Conservation (phyloP, 1,139 yeast genomes). For the Scheffersomyces parashehatae region DNA sequence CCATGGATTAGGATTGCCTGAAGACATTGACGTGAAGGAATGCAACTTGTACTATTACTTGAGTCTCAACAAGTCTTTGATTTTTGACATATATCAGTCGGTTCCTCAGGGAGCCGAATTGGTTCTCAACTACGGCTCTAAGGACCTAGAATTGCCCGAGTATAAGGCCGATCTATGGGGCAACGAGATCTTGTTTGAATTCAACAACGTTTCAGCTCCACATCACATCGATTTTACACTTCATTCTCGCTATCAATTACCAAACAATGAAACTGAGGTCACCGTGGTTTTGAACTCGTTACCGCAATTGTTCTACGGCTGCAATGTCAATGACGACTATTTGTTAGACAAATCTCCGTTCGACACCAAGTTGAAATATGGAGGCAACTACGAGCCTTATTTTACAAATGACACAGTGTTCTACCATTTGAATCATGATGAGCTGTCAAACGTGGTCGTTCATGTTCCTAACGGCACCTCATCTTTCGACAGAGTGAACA, state of each 20-base stretch:
- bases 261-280: constrained; percentile 15
- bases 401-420: constrained; percentile 46
- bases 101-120: constrained; percentile 25
- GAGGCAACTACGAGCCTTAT: constrained; percentile 38
- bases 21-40: constrained; percentile 23
- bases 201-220: constrained; percentile 12
- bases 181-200: constrained; percentile 36
- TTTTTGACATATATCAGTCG: constrained; percentile 42
- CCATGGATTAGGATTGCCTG: constrained; percentile 10
- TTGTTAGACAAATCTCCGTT: constrained; percentile 40
- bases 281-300: constrained; percentile 9
- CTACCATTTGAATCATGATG: constrained; percentile 27
- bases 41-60: constrained; percentile 39
- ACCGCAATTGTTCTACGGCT: constrained; percentile 36
- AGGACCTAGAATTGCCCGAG: constrained; percentile 46
- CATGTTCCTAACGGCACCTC: constrained; percentile 24
- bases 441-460: constrained; percentile 5
- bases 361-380: constrained; percentile 27
- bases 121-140: constrained; percentile 33
- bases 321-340: constrained; percentile 28
- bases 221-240: constrained; percentile 26
- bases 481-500: constrained; percentile 14
- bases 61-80: constrained; percentile 33
- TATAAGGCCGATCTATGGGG: constrained; percentile 45
- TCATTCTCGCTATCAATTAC: constrained; percentile 44